phyloP scores from a whole-genome alignment of 2,329 filamentous ascomycete genomes.

The Apiospora aurea region DNA sequence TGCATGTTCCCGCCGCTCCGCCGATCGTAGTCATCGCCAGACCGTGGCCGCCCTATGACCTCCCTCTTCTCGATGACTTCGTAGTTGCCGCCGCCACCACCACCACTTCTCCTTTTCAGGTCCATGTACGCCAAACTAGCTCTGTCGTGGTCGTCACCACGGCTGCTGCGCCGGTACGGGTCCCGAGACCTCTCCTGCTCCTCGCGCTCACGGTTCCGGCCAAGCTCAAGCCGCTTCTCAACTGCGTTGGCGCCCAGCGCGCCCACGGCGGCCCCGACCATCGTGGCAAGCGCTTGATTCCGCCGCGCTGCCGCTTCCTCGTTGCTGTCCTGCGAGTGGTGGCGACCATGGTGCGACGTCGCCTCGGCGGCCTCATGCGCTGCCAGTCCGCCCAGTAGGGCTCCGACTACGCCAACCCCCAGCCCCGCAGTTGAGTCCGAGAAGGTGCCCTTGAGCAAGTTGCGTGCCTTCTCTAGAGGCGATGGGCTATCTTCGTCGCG shows the following conservation, averaged over 20 bases:
- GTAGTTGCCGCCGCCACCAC: background rate
- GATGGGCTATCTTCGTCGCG: constrained; percentile 24
- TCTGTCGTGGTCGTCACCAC: constrained; percentile 24
- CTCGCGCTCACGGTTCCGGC: constrained; percentile 36
- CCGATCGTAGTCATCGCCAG: constrained; percentile 7
- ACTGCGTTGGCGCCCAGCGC: constrained; percentile 58
- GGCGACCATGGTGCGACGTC: constrained; percentile 40
- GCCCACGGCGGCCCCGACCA: constrained; percentile 62
- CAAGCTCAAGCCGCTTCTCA: constrained; percentile 41
- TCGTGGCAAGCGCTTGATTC: constrained; percentile 53
- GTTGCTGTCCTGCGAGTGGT: constrained; percentile 34
- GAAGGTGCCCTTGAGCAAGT: constrained; percentile 55
- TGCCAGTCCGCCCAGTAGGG: constrained; percentile 61
- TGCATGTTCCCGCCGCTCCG: background rate
- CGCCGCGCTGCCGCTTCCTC: constrained; percentile 40
- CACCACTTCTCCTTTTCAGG: background rate
- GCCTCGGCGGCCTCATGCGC: constrained; percentile 56
- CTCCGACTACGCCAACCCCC: constrained; percentile 59
- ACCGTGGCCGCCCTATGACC: constrained; percentile 33
- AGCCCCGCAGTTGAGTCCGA: constrained; percentile 56
- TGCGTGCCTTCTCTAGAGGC: constrained; percentile 49
- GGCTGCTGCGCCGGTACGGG: constrained; percentile 31
- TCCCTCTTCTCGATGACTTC: constrained; percentile 35
- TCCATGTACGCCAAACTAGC: constrained; percentile 21
- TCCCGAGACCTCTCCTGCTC: constrained; percentile 33